Evolutionary conservation across 129 eudicot species (phyloP).

Genomic region (Flaveria bidentis): DNA sequence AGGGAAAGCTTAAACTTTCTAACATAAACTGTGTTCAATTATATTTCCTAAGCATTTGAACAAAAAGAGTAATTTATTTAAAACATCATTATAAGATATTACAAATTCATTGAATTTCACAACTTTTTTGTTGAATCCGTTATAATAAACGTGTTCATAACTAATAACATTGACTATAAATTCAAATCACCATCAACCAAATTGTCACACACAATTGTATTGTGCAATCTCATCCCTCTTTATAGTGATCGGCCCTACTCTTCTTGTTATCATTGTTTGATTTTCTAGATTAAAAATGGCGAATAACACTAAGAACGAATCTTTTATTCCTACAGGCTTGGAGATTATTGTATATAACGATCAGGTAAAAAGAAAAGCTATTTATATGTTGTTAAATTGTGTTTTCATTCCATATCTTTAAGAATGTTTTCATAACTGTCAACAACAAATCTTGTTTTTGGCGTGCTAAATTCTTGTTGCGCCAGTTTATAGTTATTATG

Average conservation of each 20-base stretch:
- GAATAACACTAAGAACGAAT: not conserved
- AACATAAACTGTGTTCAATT: not conserved
- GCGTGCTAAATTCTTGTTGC: not conserved
- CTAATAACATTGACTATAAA: not conserved
- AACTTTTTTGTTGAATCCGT: not conserved
- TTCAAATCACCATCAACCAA: not conserved
- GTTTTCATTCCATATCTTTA: not conserved
- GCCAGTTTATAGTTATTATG: not conserved
- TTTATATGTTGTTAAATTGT: not conserved
- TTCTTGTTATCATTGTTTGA: not conserved
- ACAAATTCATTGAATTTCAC: not conserved
- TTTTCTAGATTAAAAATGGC: not conserved
- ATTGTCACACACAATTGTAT: not conserved
- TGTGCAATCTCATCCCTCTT: not conserved
- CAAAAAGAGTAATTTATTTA: not conserved
- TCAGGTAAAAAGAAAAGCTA: not conserved
- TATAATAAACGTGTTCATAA: not conserved
- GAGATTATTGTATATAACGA: constrained; percentile 5
- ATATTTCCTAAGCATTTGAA: not conserved
- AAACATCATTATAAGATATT: not conserved
- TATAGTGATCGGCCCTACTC: not conserved
- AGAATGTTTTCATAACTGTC: no score
- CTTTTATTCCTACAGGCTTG: not conserved
- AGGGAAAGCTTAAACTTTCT: not conserved
- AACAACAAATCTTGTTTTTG: no score